phyloP scores from a whole-genome alignment of 441 rosid genomes.

The Biscutella laevigata region DNA sequence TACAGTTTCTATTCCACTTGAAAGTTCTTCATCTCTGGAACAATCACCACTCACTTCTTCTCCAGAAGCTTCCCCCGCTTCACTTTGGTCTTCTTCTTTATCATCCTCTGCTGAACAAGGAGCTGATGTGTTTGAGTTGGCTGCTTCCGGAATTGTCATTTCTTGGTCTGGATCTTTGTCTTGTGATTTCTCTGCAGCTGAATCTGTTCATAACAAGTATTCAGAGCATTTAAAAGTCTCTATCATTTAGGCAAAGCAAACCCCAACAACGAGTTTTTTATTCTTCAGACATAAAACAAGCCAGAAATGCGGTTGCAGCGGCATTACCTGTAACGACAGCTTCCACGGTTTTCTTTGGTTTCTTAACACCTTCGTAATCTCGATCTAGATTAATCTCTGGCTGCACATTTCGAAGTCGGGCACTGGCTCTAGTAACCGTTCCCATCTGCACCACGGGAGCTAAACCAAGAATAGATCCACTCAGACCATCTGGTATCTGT shows the following conservation, averaged over 20 bases:
- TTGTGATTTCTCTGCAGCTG: constrained; percentile 42
- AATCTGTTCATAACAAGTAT: constrained; percentile 23
- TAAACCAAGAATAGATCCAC: constrained; percentile 51
- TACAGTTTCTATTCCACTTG: constrained; percentile 32
- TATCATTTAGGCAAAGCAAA: not conserved
- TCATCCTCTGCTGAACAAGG: constrained; percentile 22
- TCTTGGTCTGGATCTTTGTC: constrained; percentile 36
- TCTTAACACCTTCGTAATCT: constrained; percentile 62
- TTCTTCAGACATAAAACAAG: not conserved
- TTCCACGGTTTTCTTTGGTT: constrained; percentile 66
- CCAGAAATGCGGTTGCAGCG: not conserved
- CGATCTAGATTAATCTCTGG: constrained; percentile 74
- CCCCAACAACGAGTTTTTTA: not conserved
- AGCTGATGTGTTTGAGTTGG: constrained; percentile 24
- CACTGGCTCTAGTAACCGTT: constrained; percentile 80
- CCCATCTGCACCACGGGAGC: constrained; percentile 79
- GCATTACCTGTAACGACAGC: constrained; percentile 45
- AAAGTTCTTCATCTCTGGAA: constrained; percentile 36
- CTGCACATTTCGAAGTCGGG: constrained; percentile 87
- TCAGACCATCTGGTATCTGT: constrained; percentile 66
- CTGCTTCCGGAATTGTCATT: constrained; percentile 29
- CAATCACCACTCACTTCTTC: constrained; percentile 19
- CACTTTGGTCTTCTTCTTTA: constrained; percentile 24
- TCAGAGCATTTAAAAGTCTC: not conserved
- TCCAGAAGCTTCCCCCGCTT: constrained; percentile 31